Percentiles rank a stretch among this genome's conserved stretches.
Conservation (phyloP, 2,329 filamentous ascomycete genomes). For the Xylariaceae sp. region DNA sequence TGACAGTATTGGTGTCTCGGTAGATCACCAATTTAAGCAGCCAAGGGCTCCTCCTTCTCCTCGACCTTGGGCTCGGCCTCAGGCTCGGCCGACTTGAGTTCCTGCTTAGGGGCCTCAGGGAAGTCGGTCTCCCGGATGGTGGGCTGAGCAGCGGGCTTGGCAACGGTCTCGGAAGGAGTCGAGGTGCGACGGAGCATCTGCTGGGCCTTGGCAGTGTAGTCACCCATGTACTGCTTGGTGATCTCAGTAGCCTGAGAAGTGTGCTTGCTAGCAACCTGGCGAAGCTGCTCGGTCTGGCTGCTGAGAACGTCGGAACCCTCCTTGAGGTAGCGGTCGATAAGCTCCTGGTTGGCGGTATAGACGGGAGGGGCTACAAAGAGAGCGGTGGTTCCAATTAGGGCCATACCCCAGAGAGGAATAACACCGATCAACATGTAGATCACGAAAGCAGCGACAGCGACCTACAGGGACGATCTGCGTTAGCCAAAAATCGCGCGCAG, state of each 20-base stretch:
- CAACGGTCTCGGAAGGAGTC: slow-evolving; percentile 38
- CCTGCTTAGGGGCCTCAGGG: slow-evolving; percentile 39
- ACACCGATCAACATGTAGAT: slow-evolving; percentile 66
- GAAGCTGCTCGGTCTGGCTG: slow-evolving; percentile 59
- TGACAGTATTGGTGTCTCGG: slow-evolving; percentile 1
- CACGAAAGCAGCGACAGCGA: slow-evolving; percentile 55
- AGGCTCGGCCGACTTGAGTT: slow-evolving; percentile 35
- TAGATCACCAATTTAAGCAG: slow-evolving; percentile 25
- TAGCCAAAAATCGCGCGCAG: not conserved
- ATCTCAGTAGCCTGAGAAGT: slow-evolving; percentile 57
- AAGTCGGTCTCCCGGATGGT: slow-evolving; percentile 43
- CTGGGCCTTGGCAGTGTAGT: slow-evolving; percentile 64
- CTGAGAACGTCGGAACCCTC: slow-evolving; percentile 53
- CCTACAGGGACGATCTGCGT: slow-evolving; percentile 36
- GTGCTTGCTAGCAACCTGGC: slow-evolving; percentile 57
- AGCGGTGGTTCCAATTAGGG: slow-evolving; percentile 54
- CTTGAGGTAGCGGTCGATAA: slow-evolving; percentile 60
- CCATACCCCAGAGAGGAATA: slow-evolving; percentile 64
- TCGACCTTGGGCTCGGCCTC: slow-evolving; percentile 12
- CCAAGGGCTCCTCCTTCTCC: slow-evolving; percentile 31
- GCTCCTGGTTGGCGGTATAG: slow-evolving; percentile 63
- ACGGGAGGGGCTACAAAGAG: slow-evolving; percentile 58
- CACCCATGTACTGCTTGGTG: slow-evolving; percentile 63
- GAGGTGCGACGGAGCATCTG: slow-evolving; percentile 49
- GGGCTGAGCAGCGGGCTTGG: slow-evolving; percentile 34